These are phyloP conservation scores for Acanthamoeba quina DNA, from an alignment of 208 protist genomes.

Conservation along the genomic window DNA sequence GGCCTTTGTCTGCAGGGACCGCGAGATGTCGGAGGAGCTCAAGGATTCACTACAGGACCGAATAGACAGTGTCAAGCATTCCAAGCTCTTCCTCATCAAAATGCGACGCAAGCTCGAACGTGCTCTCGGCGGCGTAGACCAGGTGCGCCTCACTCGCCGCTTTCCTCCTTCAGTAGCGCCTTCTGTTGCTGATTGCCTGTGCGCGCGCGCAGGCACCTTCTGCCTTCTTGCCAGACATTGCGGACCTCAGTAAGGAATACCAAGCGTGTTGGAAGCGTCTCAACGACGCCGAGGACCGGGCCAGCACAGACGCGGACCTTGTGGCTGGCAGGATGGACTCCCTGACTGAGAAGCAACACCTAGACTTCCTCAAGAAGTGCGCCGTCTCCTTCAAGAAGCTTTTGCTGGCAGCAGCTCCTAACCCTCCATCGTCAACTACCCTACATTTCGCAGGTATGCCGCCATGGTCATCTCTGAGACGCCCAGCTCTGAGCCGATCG, in stretches of 20 bases:
- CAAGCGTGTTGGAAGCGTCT: background rate
- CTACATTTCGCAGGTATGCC: background rate
- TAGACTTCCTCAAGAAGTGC: background rate
- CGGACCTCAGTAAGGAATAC: conserved; percentile 1
- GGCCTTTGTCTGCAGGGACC: conserved; percentile 5
- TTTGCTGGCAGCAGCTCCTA: background rate
- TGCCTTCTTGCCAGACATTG: conserved; percentile 6
- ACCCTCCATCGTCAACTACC: background rate
- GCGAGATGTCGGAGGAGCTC: background rate
- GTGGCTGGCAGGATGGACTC: background rate
- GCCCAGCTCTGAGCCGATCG: conserved; percentile 6
- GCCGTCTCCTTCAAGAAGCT: background rate
- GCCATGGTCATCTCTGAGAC: background rate
- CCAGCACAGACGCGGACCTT: background rate
- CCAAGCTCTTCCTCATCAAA: conserved; percentile 2
- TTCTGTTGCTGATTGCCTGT: background rate
- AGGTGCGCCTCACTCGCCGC: background rate
- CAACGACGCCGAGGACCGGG: background rate
- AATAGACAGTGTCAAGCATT: background rate
- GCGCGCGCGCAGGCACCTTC: background rate
- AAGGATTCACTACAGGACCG: background rate
- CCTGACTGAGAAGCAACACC: background rate
- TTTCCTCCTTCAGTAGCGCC: background rate
- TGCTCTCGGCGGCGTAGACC: background rate
- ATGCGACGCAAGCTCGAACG: background rate